phyloP scores from a whole-genome alignment of 2,329 filamentous ascomycete species.

The Chrysosporium keratinophilum region DNA sequence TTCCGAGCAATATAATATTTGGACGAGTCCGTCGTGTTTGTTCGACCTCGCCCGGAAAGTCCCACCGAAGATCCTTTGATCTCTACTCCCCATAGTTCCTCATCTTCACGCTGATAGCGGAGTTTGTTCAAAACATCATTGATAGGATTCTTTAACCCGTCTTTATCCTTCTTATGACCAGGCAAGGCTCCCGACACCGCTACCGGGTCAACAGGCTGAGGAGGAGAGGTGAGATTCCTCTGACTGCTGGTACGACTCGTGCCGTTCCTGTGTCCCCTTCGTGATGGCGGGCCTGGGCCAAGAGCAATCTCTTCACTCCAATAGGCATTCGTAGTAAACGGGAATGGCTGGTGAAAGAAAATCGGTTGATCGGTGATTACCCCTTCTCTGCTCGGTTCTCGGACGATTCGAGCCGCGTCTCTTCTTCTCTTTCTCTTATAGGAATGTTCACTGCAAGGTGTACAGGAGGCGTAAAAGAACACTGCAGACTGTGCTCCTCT shows the following conservation, averaged over 20 bases:
- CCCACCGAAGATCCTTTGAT: constrained; percentile 47
- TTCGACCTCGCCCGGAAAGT: constrained; percentile 33
- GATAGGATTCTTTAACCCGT: constrained; percentile 27
- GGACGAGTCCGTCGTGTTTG: constrained; percentile 30
- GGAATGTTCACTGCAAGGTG: constrained; percentile 56
- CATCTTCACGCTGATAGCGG: constrained; percentile 77
- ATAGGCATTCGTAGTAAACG: constrained; percentile 77
- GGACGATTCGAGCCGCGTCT: constrained; percentile 57
- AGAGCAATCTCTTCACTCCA: constrained; percentile 80
- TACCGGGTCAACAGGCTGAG: constrained; percentile 15
- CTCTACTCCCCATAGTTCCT: constrained; percentile 66
- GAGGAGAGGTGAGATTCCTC: constrained; percentile 47
- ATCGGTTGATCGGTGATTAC: constrained; percentile 54
- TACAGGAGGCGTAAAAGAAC: constrained; percentile 42
- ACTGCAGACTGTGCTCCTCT: constrained; percentile 41
- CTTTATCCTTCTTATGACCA: constrained; percentile 37
- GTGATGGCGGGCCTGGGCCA: constrained; percentile 62
- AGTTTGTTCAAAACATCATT: constrained; percentile 63
- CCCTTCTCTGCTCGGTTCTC: constrained; percentile 54
- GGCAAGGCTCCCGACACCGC: constrained; percentile 17
- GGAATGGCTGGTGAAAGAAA: constrained; percentile 63
- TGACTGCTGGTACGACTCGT: constrained; percentile 49
- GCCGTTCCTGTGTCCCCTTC: constrained; percentile 46
- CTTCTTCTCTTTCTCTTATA: constrained; percentile 60
- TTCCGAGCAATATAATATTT: constrained; percentile 53